Percentiles rank a stretch among this genome's conserved stretches.
phyloP scores from a whole-genome alignment of 2,329 filamentous ascomycete species.

The Trichoderma polysporum region DNA sequence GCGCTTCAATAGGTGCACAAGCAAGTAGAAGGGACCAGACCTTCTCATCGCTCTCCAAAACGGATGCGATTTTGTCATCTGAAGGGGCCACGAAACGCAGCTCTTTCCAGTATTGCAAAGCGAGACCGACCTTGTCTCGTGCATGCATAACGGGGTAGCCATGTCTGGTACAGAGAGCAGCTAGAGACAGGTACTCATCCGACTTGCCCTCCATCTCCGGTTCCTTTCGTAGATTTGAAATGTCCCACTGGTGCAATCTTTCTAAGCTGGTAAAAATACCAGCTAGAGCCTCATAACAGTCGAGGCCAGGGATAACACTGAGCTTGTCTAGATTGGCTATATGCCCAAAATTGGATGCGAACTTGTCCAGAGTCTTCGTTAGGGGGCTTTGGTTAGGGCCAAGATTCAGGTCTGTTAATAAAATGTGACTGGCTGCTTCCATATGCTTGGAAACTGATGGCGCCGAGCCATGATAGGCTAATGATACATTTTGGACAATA shows the following conservation, averaged over 20 bases:
- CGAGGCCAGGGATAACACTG: conserved; percentile 65
- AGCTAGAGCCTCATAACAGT: conserved; percentile 74
- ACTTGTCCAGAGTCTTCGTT: conserved; percentile 68
- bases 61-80: conserved; percentile 37
- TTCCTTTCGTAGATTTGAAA: conserved; percentile 55
- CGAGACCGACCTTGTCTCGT: conserved; percentile 64
- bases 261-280: conserved; percentile 70
- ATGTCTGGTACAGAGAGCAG: conserved; percentile 67
- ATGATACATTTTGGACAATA: conserved; percentile 59
- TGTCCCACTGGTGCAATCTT: conserved; percentile 70
- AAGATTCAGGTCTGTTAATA: conserved; percentile 64
- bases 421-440: conserved; percentile 62
- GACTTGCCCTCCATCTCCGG: conserved; percentile 44
- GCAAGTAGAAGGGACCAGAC: conserved; percentile 69
- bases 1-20: conserved; percentile 51
- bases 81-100: conserved; percentile 47
- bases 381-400: conserved; percentile 60
- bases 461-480: conserved; percentile 62
- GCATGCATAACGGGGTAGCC: conserved; percentile 72
- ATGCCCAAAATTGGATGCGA: conserved; percentile 69
- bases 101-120: conserved; percentile 76
- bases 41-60: conserved; percentile 44
- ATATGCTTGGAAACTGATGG: conserved; percentile 60
- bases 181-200: conserved; percentile 51
- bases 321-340: conserved; percentile 70